phyloP scores from a whole-genome alignment of 805 yeast genomes.

The Ogataea pilisensis region DNA sequence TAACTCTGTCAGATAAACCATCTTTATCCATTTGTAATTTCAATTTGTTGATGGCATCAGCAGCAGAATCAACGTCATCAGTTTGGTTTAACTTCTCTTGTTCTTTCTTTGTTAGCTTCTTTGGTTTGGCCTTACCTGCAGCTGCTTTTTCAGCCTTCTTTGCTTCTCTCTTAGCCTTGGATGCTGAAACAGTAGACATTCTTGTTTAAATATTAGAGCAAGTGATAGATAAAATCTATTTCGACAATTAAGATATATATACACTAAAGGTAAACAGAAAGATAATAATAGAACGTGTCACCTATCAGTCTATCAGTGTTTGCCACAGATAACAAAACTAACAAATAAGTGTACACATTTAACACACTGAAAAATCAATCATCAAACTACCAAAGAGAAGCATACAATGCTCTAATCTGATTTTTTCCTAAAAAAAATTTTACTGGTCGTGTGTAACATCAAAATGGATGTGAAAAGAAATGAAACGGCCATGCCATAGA shows the following conservation, averaged over 20 bases:
- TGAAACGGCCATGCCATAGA: background rate
- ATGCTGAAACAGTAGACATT: conserved; percentile 65
- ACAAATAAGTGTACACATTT: no score
- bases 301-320: no score
- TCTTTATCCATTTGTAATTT: conserved; percentile 91
- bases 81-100: conserved; percentile 34
- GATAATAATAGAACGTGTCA: no score
- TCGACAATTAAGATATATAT: background rate
- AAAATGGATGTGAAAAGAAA: no score
- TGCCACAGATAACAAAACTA: no score
- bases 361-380: background rate
- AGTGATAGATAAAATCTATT: background rate
- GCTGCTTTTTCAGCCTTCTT: conserved; percentile 91
- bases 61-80: conserved; percentile 59
- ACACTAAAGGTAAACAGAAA: no score
- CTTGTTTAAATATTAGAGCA: background rate
- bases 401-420: background rate
- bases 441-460: conserved; percentile 16
- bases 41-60: conserved; percentile 75
- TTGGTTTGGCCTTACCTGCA: conserved; percentile 61
- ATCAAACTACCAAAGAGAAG: background rate
- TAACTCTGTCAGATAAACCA: conserved; percentile 94
- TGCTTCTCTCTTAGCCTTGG: conserved; percentile 98
- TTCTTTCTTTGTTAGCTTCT: conserved; percentile 62
- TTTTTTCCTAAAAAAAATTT: conserved; percentile 10